Evolutionary conservation across 345 rosid genomes (phyloP).

Genomic region (Xanthoceras sorbifolium): DNA sequence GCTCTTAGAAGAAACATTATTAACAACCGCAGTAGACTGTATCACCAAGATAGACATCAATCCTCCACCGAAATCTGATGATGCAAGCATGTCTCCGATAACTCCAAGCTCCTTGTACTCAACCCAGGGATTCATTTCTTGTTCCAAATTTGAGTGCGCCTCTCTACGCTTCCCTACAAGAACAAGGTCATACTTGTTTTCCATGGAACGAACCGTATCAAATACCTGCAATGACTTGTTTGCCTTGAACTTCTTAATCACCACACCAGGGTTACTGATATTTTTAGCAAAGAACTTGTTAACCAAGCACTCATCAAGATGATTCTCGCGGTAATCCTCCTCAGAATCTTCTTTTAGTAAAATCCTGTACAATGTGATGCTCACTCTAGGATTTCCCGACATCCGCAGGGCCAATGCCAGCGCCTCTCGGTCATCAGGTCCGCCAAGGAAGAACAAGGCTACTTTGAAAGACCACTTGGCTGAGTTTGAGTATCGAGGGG

Average conservation of each 20-base stretch:
- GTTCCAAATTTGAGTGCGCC: not conserved
- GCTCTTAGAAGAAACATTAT: not conserved
- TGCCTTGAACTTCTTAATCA: not conserved
- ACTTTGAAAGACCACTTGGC: not conserved
- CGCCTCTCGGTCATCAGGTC: conserved; percentile 39
- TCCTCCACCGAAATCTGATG: conserved; percentile 25
- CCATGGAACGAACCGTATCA: conserved; percentile 12
- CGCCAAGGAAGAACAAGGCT: conserved; percentile 31
- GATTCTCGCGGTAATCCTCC: not conserved
- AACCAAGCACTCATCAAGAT: conserved; percentile 20
- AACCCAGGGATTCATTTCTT: conserved; percentile 29
- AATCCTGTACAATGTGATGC: conserved; percentile 22
- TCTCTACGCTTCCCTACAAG: conserved; percentile 28
- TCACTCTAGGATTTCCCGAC: conserved; percentile 16
- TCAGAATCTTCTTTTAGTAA: not conserved
- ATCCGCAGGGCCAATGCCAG: conserved; percentile 28
- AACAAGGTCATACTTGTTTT: conserved; percentile 9
- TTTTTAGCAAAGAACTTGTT: conserved; percentile 19
- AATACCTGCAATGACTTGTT: conserved; percentile 13
- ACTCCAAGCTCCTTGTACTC: conserved; percentile 42
- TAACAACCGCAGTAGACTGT: conserved; percentile 15
- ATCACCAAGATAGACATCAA: conserved; percentile 31
- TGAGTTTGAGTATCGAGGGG: not conserved
- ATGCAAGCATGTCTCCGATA: conserved; percentile 36
- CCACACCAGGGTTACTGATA: not conserved